Evolutionary conservation across 1,139 yeast species (phyloP).

Genomic region (Zhuliangozyma blackwelliae): DNA sequence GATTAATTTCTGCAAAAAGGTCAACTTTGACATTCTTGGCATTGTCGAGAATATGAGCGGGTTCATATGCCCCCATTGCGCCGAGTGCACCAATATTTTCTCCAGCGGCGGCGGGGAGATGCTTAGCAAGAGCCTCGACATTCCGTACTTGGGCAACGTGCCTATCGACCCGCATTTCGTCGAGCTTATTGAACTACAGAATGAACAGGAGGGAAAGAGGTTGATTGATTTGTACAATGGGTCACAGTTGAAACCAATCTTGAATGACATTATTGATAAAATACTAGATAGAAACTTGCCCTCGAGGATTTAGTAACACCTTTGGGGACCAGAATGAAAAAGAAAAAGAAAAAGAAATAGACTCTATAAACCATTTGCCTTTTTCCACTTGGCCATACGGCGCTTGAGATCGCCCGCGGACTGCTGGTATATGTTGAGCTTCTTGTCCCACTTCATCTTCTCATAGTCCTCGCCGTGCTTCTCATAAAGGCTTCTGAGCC

Average conservation of each 20-base stretch:
- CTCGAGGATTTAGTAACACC: conserved; percentile 21
- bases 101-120: conserved; percentile 89
- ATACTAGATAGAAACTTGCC: conserved; percentile 38
- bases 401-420: conserved; percentile 77
- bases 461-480: conserved; percentile 87
- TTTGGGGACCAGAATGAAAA: too few relatives aligned
- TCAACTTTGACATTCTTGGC: conserved; percentile 40
- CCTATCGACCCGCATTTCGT: conserved; percentile 94
- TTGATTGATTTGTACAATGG: conserved; percentile 34
- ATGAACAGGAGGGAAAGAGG: conserved; percentile 18
- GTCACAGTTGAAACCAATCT: conserved; percentile 43
- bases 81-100: conserved; percentile 87
- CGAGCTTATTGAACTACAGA: conserved; percentile 68
- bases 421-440: conserved; percentile 78
- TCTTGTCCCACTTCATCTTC: conserved; percentile 89
- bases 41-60: conserved; percentile 49
- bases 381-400: conserved; percentile 66
- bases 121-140: conserved; percentile 55
- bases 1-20: conserved; percentile 44
- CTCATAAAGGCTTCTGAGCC: conserved; percentile 61
- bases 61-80: conserved; percentile 66
- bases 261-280: conserved; percentile 46
- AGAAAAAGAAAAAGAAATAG: too few relatives aligned
- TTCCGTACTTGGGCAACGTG: conserved; percentile 76
- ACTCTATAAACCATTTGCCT: conserved; percentile 22